Evolutionary conservation across 495 filamentous ascomycete species (phyloP).

Genomic region (Lasiosphaeria ovina): DNA sequence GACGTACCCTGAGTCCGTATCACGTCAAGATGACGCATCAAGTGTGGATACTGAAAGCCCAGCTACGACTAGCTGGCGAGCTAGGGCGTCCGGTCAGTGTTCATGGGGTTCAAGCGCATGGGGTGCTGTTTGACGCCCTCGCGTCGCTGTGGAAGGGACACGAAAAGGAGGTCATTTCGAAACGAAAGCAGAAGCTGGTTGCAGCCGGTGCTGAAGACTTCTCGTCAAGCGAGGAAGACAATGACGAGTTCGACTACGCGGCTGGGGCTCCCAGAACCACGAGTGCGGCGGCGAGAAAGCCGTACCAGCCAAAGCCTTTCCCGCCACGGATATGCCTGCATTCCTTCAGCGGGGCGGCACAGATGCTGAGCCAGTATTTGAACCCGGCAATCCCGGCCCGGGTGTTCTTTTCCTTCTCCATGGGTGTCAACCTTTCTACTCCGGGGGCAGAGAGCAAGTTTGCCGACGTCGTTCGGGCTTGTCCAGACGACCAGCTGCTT

Average conservation of each 20-base stretch:
- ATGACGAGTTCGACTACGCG: conserved; percentile 21
- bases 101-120: conserved; percentile 91
- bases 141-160: conserved; percentile 77
- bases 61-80: conserved; percentile 82
- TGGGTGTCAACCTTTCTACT: conserved; percentile 70
- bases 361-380: conserved; percentile 75
- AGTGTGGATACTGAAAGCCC: conserved; percentile 67
- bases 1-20: conserved; percentile 68
- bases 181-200: conserved; percentile 53
- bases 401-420: conserved; percentile 88
- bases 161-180: conserved; percentile 67
- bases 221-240: conserved; percentile 37
- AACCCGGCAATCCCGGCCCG: conserved; percentile 69
- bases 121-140: conserved; percentile 72
- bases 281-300: conserved; percentile 8
- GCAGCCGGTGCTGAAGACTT: conserved; percentile 47
- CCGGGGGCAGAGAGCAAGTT: conserved; percentile 46
- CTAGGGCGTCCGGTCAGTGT: conserved; percentile 78
- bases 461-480: conserved; percentile 61
- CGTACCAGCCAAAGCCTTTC: conserved; percentile 54
- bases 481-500: conserved; percentile 77
- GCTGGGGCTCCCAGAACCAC: neutral
- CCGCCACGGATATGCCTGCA: conserved; percentile 92
- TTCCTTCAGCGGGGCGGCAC: conserved; percentile 81
- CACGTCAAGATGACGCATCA: conserved; percentile 79